Evolutionary conservation across 2,329 filamentous ascomycete species (phyloP), one percentile per base, ranked within the genome.

Genomic region (Cadophora sp.): DNA sequence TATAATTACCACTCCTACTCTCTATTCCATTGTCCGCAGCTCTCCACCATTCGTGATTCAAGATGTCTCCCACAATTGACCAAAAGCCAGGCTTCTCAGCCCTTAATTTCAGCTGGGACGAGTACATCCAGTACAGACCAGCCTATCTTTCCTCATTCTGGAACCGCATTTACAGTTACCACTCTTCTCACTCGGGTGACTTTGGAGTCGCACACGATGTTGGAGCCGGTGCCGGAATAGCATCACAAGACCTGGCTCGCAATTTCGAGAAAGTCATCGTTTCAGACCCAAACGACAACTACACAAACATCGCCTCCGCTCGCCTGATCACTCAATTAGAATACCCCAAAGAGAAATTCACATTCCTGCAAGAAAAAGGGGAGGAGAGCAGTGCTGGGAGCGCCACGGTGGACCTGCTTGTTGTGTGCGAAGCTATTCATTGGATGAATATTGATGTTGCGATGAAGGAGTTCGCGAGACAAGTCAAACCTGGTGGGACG

Each of bases 211-310:
- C 59, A 18, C 61, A 65, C 41, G 67, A 69, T 24, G 62, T 65
- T 16, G 65, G 67, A 14, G 53, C 65, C 8, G 67, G 67, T 11
- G 65, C 58, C 4, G 67, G 65, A 13, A 66, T 67, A 47, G 64
- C 59, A 27, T 64, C 64, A n/a, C 45, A 62, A 58, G 66, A 59
- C 43, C 64, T 66, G 16, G 66, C 64, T 5, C 58, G 33, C 22
- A 66, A 43, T n/a, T 71, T 65, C 58, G 24, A 14, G 36, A 48
- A 67, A 33, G 72, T 76, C 3, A 61, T 74, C 22, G 71, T 77
- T 14, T 76, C 75, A 20, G 75, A 77, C 20, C 75, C 75, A 3
- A 76, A 76, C 56, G 71, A 75, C 11, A 71, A 68, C 9, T 73
- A 76, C 59, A 59, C 59, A 16, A 55, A 65, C 1, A 59, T 73